Evolutionary conservation across 177 flowering plant genomes (phyloP), one percentile per base, ranked within the genome.

Genomic region (Vitis hybrid): DNA sequence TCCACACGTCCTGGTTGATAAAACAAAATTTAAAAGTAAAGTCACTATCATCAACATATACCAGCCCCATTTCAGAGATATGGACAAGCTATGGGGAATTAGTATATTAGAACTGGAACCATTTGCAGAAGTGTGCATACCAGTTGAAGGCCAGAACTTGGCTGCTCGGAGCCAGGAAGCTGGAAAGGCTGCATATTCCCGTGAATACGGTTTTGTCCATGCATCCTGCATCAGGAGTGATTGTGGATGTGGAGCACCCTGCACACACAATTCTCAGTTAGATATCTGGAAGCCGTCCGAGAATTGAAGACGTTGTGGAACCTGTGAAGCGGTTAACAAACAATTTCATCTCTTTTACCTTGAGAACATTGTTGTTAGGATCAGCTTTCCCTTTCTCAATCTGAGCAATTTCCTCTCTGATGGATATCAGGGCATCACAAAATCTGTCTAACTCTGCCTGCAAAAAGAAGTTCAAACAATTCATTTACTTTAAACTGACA

Each of bases 191-290:
- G 99, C 99, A 76, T 84, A 88, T 59, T 95, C 97, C 73, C 99
- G 83, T 11, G 98, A 83, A 71, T 93, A 95, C 60, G 99, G 98
- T 66, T 86, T 95, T 55, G 86, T 85, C 99, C 99, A 95, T 39
- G 80, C 55, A 71, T 95, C 97, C 55, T 78, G 97, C 97, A 95
- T 95, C 71, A 93, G 87, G 76, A 91, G 61, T n/a, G 97, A 90
- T 63, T 91, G 94, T 59, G 98, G 99, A 81, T 95, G 98, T 74
- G 98, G 99, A 59, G 99, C 98, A 50, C 97, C 86, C 98, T 93
- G 88, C 82, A 87, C 51, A 31, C 18, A 63, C 10, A 34, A 11
- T 31, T 63, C 39, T 76, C 55, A 64, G 68, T 67, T 66, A 58
- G 45, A 56, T 45, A 5, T 39, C 58, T 54, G 15, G 1, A 56